Evolutionary conservation across 148 eudicot genomes (phyloP).

Genomic region (Rhododendron ferrugineum): DNA sequence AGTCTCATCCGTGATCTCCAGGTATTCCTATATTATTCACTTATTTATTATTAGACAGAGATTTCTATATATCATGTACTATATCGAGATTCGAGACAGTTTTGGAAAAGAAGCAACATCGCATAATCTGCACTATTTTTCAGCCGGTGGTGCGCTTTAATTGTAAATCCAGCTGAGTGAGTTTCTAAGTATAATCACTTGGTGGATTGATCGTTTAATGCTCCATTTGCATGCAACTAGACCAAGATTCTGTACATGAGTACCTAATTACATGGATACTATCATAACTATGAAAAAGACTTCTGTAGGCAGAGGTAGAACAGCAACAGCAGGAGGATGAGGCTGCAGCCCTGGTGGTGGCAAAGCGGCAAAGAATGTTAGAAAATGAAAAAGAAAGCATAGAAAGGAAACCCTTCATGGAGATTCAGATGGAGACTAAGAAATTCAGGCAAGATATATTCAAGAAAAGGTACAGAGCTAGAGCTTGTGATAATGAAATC

Average conservation of each 20-base stretch:
- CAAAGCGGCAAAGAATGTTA: conserved; percentile 28
- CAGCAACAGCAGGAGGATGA: conserved; percentile 23
- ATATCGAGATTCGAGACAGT: neutral
- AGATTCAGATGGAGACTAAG: conserved; percentile 30
- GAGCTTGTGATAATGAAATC: conserved; percentile 19
- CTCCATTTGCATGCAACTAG: neutral
- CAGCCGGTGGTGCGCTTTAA: neutral
- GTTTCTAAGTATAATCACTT: neutral
- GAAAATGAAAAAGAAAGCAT: conserved; percentile 28
- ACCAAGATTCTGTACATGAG: neutral
- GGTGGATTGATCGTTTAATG: neutral
- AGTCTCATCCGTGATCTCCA: conserved; percentile 32
- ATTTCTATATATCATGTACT: neutral
- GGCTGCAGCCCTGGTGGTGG: conserved; percentile 21
- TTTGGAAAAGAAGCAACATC: neutral
- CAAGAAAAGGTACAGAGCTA: conserved; percentile 34
- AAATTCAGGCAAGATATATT: conserved; percentile 31
- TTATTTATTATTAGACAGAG: neutral
- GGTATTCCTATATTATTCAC: conserved; percentile 8
- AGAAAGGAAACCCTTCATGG: conserved; percentile 31
- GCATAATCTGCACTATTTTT: neutral
- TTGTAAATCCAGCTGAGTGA: neutral
- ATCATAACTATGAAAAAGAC: neutral
- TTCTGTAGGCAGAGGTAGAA: conserved; percentile 26
- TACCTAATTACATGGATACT: neutral